Percentiles rank a stretch among this genome's conserved stretches.
phyloP scores from a whole-genome alignment of 352 stramenopile genomes.

The Lagenidium sp. region DNA sequence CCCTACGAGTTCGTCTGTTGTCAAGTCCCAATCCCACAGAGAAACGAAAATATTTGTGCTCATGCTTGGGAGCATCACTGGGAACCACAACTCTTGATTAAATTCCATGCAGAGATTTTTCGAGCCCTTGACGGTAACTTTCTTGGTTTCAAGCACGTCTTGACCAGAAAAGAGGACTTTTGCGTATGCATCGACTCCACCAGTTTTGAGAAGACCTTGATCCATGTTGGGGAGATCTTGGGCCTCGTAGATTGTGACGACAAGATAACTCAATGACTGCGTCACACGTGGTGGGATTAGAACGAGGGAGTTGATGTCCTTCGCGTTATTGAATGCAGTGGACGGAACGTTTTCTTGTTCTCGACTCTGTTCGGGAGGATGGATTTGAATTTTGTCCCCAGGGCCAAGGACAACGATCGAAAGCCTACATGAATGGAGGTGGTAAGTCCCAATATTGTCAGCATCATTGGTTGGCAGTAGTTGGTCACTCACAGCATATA shows the following conservation, averaged over 20 bases:
- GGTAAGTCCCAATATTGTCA: too few relatives aligned
- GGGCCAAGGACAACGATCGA: slow-evolving; percentile 83
- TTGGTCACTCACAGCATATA: slow-evolving; percentile 77
- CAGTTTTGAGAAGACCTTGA: slow-evolving; percentile 42
- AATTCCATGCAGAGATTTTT: slow-evolving; percentile 32
- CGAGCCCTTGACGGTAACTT: slow-evolving; percentile 55
- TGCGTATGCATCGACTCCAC: slow-evolving; percentile 80
- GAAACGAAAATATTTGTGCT: slow-evolving; percentile 78
- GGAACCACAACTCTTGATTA: slow-evolving; percentile 85
- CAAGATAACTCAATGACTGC: slow-evolving; percentile 63
- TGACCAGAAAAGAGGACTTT: slow-evolving; percentile 68
- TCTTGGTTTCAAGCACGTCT: slow-evolving; percentile 57
- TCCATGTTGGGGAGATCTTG: slow-evolving; percentile 85
- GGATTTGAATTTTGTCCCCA: slow-evolving; percentile 67
- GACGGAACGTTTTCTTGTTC: slow-evolving; percentile 18
- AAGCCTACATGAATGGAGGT: slow-evolving; percentile 41
- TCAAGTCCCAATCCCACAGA: slow-evolving; percentile 76
- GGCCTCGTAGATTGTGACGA: slow-evolving; percentile 67
- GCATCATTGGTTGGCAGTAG: too few relatives aligned
- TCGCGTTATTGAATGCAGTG: slow-evolving; percentile 10
- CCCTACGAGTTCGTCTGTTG: slow-evolving; percentile 58
- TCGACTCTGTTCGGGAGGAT: slow-evolving; percentile 33
- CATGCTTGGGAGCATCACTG: slow-evolving; percentile 71
- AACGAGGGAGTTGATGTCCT: slow-evolving; percentile 74
- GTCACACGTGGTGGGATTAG: slow-evolving; percentile 69